phyloP scores from a whole-genome alignment of 257 asterid species.

The Solanum clarkiae region DNA sequence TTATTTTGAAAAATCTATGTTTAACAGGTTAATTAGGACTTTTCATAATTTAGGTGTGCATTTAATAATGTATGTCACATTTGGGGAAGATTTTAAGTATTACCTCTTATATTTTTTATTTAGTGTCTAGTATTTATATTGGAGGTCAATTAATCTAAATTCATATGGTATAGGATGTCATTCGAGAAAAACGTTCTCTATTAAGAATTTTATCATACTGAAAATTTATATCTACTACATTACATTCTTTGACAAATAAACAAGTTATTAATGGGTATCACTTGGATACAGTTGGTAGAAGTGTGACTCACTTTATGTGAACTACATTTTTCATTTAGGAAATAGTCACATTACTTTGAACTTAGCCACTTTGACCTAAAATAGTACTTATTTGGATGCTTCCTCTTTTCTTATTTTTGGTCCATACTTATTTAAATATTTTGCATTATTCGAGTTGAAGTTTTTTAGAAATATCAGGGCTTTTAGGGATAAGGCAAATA shows the following conservation, averaged over 20 bases:
- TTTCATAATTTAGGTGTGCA: too few relatives aligned
- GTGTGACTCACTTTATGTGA: neutral
- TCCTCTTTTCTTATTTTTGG: neutral
- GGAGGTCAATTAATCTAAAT: neutral
- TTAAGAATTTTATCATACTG: rapidly evolving
- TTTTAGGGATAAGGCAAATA: too few relatives aligned
- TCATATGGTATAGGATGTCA: rapidly evolving
- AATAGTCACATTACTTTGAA: neutral
- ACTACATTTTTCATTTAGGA: neutral
- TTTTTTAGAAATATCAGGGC: too few relatives aligned
- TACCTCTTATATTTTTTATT: neutral
- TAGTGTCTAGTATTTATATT: rapidly evolving
- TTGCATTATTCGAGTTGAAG: too few relatives aligned
- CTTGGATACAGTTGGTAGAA: neutral
- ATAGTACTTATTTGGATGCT: neutral
- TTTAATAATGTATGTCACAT: too few relatives aligned
- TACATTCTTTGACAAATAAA: neutral
- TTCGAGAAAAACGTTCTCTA: rapidly evolving
- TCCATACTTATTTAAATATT: neutral
- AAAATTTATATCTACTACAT: neutral
- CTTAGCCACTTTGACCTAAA: neutral
- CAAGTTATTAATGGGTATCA: neutral
- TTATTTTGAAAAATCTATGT: too few relatives aligned
- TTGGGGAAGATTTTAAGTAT: too few relatives aligned
- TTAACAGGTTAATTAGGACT: too few relatives aligned